Base-by-base conservation (phyloP, 2,329 filamentous ascomycete genomes). In the Zymoseptoria crescenta region DNA sequence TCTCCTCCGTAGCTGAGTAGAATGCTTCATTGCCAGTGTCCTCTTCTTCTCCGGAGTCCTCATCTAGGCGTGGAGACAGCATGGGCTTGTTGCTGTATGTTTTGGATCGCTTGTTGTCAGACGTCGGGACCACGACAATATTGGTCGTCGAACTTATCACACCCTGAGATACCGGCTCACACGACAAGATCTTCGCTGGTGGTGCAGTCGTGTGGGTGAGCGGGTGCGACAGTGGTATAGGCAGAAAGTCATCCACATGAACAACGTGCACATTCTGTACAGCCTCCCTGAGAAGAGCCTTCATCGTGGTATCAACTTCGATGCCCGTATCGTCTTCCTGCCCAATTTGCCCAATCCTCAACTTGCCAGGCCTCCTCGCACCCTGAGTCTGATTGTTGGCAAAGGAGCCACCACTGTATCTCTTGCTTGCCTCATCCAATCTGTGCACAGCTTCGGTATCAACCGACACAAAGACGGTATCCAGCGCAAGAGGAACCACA, bases 81-180 rank as follows among this genome's bases (percentile, higher is more conserved):
- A 72, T 57, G 10, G 64, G 57, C 28, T 65, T 64, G 58, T 66
- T 65, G 35, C 60, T 61, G 29, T 56, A 57, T 3, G 57, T 28
- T 52, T 60, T 66, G 4, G 62, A 24, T 83, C 80, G 51, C 86
- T 85, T 29, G n/a, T 45, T 45, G 87, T 56, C 75, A 77, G 64
- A 79, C 4, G 84, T 83, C 27, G 83, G 82, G 53, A 89, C 86
- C 21, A 97, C 80, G 24, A 99, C 86, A 59, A 99, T 90, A 68
- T 88, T 91, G 16, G 92, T 99, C 10, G 79, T 82, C 0, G 89
- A 81, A 8, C 86, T 81, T 52, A 99, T 73, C 4, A 94, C 74
- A 8, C 94, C 94, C 74, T 99, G 94, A 5, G 89, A 85, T 16
- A 97, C 91, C 8, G 94, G 94, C 72, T 99, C 94, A 72, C 92